These are phyloP conservation scores for Suillus plorans DNA, from an alignment of 768 basidiomycete genomes.

Conservation along the genomic window DNA sequence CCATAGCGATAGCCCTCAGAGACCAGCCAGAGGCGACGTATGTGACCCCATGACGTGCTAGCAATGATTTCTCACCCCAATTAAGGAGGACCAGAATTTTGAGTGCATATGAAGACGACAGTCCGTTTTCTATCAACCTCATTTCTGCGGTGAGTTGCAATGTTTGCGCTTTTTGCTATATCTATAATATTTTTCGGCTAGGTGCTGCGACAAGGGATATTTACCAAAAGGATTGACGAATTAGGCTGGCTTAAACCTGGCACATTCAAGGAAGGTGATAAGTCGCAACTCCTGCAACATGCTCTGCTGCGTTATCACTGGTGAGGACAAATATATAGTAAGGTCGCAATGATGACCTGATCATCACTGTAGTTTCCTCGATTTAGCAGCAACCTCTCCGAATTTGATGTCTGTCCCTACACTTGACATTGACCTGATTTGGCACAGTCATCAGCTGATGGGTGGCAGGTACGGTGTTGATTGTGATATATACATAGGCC, in stretches of 20 bases:
- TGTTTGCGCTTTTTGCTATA: background rate
- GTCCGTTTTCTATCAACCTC: slow-evolving; percentile 56
- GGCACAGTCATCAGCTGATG: slow-evolving; percentile 74
- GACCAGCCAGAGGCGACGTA: slow-evolving; percentile 23
- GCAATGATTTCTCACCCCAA: background rate
- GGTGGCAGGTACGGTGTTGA: slow-evolving; percentile 45
- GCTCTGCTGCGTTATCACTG: slow-evolving; percentile 59
- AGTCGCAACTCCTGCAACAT: slow-evolving; percentile 42
- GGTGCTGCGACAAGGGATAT: slow-evolving; percentile 58
- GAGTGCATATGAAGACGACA: slow-evolving; percentile 50
- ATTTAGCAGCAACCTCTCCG: slow-evolving; percentile 48
- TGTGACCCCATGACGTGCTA: slow-evolving; percentile 7
- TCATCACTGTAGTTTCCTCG: slow-evolving; percentile 44
- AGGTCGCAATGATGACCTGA: background rate
- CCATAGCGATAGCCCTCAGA: slow-evolving; percentile 18
- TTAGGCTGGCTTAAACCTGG: slow-evolving; percentile 49
- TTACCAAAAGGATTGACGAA: slow-evolving; percentile 51
- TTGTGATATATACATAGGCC: slow-evolving; percentile 41
- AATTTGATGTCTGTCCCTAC: slow-evolving; percentile 54
- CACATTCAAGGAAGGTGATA: slow-evolving; percentile 39
- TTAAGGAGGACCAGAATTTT: slow-evolving; percentile 42
- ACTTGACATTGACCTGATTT: slow-evolving; percentile 72
- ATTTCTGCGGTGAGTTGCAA: slow-evolving; percentile 49
- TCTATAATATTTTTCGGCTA: slow-evolving; percentile 18
- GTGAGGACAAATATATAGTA: slow-evolving; percentile 27